Base-by-base conservation (phyloP, 768 basidiomycete species). In the Rhodotorula paludigena region DNA sequence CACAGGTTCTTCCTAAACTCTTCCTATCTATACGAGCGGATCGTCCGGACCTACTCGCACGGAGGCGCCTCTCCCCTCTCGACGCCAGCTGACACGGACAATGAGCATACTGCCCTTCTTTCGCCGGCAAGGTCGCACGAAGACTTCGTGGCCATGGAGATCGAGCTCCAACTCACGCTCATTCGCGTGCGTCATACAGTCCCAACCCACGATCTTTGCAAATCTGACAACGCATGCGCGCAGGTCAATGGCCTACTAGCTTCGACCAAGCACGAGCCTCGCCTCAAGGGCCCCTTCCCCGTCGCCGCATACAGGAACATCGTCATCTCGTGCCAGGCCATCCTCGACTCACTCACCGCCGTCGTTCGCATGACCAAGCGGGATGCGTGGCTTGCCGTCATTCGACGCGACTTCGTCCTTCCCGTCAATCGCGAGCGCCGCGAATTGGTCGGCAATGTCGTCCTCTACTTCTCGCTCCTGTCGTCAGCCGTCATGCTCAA, bases 311-410 rank as follows among this genome's bases (percentile, higher is more conserved):
- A 98, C 74, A 86, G 90, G 20, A 71, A 75, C 38, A 75, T 80
- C 11, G 63, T 81, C 47, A 60, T 77, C 10, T 74, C 75, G 23
- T 79, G 77, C 44, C 75, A 94, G 77, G 86, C 85, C 2, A 91
- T 93, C 39, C 79, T 94, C 68, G 92, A 93, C 75, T 87, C 84
- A 76, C 79, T 99, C 63, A 96, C 98, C 77, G 89, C 90, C 72
- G 96, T 98, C 89, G 85, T 93, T 36, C 93, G 91, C 77, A 93
- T 97, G n/a, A 96, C 90, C 10, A 92, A 91, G 0, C 83, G 90
- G 47, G 90, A 94, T 77, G 92, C 94, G 81, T 97, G 93, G 92
- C 57, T 74, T 74, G 60, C 39, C 20, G 48, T 45, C 61, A 89
- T 97, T 30, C 82, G 89, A 49, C 80, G 83, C 36, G 91, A 94